A percentile compares a stretch with the other conserved stretches of the same genome.
Evolutionary conservation across 2,329 filamentous ascomycete species (phyloP).

Genomic region (Orbilia javanica): DNA sequence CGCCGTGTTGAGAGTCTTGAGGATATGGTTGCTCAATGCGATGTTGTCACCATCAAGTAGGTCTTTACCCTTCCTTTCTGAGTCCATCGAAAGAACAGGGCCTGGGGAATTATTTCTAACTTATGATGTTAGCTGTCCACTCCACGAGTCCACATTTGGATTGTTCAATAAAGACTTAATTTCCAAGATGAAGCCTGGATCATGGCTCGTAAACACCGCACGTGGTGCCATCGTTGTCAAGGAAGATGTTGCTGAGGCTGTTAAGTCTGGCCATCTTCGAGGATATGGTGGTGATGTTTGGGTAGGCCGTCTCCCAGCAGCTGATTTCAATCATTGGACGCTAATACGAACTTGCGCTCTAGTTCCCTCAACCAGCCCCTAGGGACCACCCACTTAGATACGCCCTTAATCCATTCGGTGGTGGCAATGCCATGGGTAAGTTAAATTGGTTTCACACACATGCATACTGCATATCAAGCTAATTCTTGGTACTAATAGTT

Average conservation of each 20-base stretch:
- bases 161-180: slow-evolving; percentile 99
- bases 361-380: slow-evolving; percentile 98
- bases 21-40: slow-evolving; percentile 93
- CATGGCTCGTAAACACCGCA: slow-evolving; percentile 98
- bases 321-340: background rate
- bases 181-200: slow-evolving; percentile 97
- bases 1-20: slow-evolving; percentile 88
- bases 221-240: slow-evolving; percentile 99
- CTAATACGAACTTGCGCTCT: background rate
- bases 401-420: slow-evolving; percentile 93
- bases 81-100: too few relatives aligned
- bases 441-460: background rate
- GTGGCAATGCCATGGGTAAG: slow-evolving; percentile 87
- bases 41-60: slow-evolving; percentile 93
- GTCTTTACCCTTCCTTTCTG: too few relatives aligned
- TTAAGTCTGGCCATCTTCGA: slow-evolving; percentile 90
- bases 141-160: slow-evolving; percentile 96
- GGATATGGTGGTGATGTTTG: slow-evolving; percentile 74
- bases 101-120: slow-evolving; percentile 5
- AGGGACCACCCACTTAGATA: slow-evolving; percentile 91
- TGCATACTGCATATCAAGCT: background rate
- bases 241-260: slow-evolving; percentile 94
- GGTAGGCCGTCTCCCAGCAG: slow-evolving; percentile 25
- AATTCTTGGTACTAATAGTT: slow-evolving; percentile 67
- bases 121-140: slow-evolving; percentile 74